phyloP scores from a whole-genome alignment of 1,284 basidiomycete species.

The Athelia psychrophila region DNA sequence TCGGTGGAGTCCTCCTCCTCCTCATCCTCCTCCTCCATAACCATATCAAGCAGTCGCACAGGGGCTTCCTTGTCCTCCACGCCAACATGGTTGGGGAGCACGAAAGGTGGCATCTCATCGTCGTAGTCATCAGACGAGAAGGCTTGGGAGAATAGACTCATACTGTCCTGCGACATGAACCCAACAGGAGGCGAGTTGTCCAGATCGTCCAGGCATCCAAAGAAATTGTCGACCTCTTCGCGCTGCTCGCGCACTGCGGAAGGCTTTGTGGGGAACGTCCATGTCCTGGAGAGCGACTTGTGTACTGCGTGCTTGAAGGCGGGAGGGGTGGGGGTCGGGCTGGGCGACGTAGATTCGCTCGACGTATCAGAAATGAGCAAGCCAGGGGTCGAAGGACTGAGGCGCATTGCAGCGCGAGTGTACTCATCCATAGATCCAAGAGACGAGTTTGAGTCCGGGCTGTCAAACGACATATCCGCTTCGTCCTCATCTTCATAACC shows the following conservation, averaged over 20 bases:
- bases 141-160: constrained; percentile 51
- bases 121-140: constrained; percentile 36
- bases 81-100: constrained; percentile 49
- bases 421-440: constrained; percentile 54
- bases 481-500: constrained; percentile 74
- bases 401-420: constrained; percentile 31
- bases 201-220: constrained; percentile 65
- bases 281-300: constrained; percentile 58
- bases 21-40: constrained; percentile 46
- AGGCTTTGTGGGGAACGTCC: constrained; percentile 62
- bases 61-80: constrained; percentile 36
- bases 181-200: constrained; percentile 44
- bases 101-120: constrained; percentile 46
- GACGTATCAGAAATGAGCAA: constrained; percentile 19
- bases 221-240: constrained; percentile 64
- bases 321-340: constrained; percentile 29
- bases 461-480: constrained; percentile 45
- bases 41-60: constrained; percentile 27
- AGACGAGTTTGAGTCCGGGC: constrained; percentile 45
- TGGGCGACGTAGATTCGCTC: constrained; percentile 23
- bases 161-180: constrained; percentile 28
- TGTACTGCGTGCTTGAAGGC: constrained; percentile 26
- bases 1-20: constrained; percentile 33
- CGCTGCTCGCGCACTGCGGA: constrained; percentile 23
- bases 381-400: constrained; percentile 17